Conservation (phyloP, 192 early-diverging fungal genomes). For the Pilobolus umbonatus region DNA sequence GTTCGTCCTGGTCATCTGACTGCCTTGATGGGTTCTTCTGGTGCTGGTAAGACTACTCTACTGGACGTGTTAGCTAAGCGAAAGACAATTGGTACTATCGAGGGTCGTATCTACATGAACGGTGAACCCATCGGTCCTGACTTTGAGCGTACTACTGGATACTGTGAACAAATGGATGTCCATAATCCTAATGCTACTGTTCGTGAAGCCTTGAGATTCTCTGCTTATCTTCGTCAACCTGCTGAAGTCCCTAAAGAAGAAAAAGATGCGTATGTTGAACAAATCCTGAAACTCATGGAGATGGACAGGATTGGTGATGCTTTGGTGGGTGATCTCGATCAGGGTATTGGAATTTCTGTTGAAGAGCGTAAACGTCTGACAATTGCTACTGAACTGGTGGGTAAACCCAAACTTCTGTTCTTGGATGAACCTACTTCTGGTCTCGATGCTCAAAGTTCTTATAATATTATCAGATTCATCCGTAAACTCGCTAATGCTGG, state of each 20-base stretch:
- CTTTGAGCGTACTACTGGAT: slow-evolving; percentile 70
- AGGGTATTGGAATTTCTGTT: slow-evolving; percentile 74
- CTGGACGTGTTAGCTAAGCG: slow-evolving; percentile 70
- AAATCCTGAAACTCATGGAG: slow-evolving; percentile 71
- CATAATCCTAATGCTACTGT: slow-evolving; percentile 74
- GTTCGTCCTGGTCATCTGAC: slow-evolving; percentile 75
- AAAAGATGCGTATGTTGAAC: slow-evolving; percentile 69
- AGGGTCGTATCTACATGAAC: slow-evolving; percentile 70
- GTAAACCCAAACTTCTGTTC: slow-evolving; percentile 76
- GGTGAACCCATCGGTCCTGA: slow-evolving; percentile 47
- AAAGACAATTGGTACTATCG: slow-evolving; percentile 66
- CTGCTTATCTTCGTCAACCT: slow-evolving; percentile 71
- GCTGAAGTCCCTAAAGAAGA: slow-evolving; percentile 55
- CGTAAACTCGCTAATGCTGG: slow-evolving; percentile 57
- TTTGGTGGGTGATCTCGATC: slow-evolving; percentile 65
- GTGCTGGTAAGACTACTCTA: slow-evolving; percentile 75
- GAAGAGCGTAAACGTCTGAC: slow-evolving; percentile 87
- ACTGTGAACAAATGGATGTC: slow-evolving; percentile 83
- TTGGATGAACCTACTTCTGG: slow-evolving; percentile 91
- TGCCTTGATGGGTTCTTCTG: slow-evolving; percentile 74
- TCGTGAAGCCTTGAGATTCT: slow-evolving; percentile 71
- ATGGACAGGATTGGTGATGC: slow-evolving; percentile 70
- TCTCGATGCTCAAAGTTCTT: slow-evolving; percentile 74
- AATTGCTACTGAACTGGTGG: slow-evolving; percentile 80
- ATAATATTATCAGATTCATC: slow-evolving; percentile 74